phyloP scores from a whole-genome alignment of 371 early-diverging fungal genomes.

The Mucor indicus region DNA sequence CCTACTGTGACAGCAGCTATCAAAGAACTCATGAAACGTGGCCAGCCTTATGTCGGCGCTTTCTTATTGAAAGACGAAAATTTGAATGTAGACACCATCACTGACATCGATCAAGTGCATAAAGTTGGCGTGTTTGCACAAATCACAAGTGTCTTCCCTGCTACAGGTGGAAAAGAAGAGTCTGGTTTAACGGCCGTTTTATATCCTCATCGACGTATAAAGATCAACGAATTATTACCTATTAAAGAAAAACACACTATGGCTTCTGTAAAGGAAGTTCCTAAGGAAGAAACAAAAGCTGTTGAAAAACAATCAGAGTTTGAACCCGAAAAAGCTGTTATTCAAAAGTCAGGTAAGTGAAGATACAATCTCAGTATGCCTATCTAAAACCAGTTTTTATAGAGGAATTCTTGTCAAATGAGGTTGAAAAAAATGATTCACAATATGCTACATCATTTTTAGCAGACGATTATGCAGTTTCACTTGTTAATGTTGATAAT shows the following conservation, averaged over 20 bases:
- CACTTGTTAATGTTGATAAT: conserved; percentile 85
- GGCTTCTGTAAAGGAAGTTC: conserved; percentile 14
- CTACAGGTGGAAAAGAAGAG: conserved; percentile 71
- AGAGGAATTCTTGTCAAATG: conserved; percentile 15
- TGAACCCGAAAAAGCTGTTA: conserved; percentile 4
- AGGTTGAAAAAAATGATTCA: conserved; percentile 1
- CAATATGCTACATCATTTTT: conserved; percentile 55
- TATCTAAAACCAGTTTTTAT: too few relatives aligned
- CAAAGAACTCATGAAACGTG: conserved; percentile 83
- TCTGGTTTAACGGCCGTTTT: conserved; percentile 90
- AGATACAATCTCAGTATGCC: neutral
- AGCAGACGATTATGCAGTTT: conserved; percentile 70
- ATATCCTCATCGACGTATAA: conserved; percentile 91
- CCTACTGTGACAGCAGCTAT: conserved; percentile 89
- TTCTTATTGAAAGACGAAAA: conserved; percentile 90
- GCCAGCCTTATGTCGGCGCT: conserved; percentile 93
- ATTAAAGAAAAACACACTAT: conserved; percentile 16
- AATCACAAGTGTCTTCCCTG: conserved; percentile 92
- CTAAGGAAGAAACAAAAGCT: conserved; percentile 5
- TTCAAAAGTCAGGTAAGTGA: conserved; percentile 9
- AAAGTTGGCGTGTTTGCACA: conserved; percentile 95
- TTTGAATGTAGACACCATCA: conserved; percentile 80
- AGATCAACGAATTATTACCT: conserved; percentile 70
- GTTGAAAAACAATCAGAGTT: conserved; percentile 9
- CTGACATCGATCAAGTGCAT: conserved; percentile 75